These are phyloP conservation scores for Phialophora expanda DNA, from an alignment of 2,329 filamentous ascomycete species.

Conservation along the genomic window DNA sequence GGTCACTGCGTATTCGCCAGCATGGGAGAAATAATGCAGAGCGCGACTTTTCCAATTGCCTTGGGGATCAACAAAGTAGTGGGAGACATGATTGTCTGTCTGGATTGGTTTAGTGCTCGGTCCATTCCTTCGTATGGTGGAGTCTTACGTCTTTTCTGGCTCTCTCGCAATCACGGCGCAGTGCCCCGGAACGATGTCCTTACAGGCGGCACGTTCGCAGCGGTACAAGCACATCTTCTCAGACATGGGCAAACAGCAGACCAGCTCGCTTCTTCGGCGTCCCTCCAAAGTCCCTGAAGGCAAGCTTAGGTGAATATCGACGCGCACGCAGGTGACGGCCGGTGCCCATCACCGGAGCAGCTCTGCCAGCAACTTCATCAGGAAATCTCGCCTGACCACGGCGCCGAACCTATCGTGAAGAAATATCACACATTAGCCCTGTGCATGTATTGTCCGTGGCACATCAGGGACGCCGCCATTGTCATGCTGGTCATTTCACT, in stretches of 20 bases:
- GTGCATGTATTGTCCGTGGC: too few species aligned
- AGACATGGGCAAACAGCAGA: not conserved
- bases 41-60: not conserved
- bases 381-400: constrained; percentile 18
- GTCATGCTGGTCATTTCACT: constrained; percentile 27
- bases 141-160: not conserved
- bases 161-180: not conserved
- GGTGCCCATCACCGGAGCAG: not conserved
- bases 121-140: not conserved
- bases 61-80: not conserved
- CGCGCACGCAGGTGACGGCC: not conserved
- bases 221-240: not conserved
- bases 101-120: not conserved
- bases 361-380: constrained; percentile 15
- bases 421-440: not conserved
- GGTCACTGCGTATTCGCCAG: not conserved
- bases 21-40: not conserved
- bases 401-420: constrained; percentile 15
- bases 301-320: not conserved
- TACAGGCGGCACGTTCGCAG: not conserved
- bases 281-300: not conserved
- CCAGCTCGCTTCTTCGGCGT: not conserved
- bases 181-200: not conserved
- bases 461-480: not conserved
- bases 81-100: not conserved